A percentile compares a stretch with the other conserved stretches of the same genome.
These are phyloP conservation scores for Aspergillus steynii DNA, from an alignment of 495 filamentous ascomycete genomes.

Conservation along the genomic window DNA sequence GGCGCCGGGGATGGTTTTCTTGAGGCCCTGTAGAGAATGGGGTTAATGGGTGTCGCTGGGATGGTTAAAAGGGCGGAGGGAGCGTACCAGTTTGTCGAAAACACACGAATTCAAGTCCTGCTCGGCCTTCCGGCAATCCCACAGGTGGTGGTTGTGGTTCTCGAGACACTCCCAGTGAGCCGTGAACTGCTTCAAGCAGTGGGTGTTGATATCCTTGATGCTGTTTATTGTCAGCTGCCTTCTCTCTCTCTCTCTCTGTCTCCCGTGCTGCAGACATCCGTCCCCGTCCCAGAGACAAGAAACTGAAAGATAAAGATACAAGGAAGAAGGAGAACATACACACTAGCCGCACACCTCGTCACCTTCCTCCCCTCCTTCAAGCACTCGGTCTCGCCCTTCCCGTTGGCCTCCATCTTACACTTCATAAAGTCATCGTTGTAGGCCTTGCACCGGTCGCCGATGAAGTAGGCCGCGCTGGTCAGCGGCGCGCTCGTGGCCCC, in stretches of 20 bases:
- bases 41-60: neutral
- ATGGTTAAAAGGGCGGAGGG: neutral
- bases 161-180: slow-evolving; percentile 94
- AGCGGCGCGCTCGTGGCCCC: slow-evolving; percentile 90
- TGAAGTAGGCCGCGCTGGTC: slow-evolving; percentile 91
- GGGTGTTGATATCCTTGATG: slow-evolving; percentile 92
- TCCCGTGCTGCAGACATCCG: neutral
- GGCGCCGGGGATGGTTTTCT: slow-evolving; percentile 85
- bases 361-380: slow-evolving; percentile 95
- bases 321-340: slow-evolving; percentile 61
- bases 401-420: slow-evolving; percentile 90
- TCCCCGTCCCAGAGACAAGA: neutral
- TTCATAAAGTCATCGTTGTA: slow-evolving; percentile 99
- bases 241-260: slow-evolving; percentile 5
- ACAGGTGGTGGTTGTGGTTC: slow-evolving; percentile 94
- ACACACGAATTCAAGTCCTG: slow-evolving; percentile 88
- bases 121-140: slow-evolving; percentile 80
- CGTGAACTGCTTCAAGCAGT: slow-evolving; percentile 88
- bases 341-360: slow-evolving; percentile 91
- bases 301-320: neutral
- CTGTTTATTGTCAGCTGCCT: slow-evolving; percentile 43
- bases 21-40: slow-evolving; percentile 64
- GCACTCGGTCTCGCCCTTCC: slow-evolving; percentile 89
- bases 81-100: slow-evolving; percentile 86
- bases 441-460: slow-evolving; percentile 87